Base-by-base conservation (phyloP, 352 stramenopile genomes). In the Phytophthora cryptogea region DNA sequence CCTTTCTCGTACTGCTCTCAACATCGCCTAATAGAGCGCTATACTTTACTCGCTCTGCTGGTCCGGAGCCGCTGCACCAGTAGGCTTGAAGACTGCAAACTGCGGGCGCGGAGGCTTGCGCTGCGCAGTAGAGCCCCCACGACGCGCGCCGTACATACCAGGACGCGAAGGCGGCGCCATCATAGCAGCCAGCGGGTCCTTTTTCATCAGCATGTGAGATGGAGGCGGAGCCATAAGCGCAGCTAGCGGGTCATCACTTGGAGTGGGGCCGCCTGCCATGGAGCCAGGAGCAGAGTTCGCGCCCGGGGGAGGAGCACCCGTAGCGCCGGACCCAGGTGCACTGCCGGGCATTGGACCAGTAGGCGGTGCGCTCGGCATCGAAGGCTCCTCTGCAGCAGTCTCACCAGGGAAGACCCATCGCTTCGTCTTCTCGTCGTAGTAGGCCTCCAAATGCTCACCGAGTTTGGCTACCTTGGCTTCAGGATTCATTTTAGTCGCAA, bases 341-440 rank as follows among this genome's bases (percentile, higher is more conserved):
- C 76, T 92, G 39, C 72, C 74, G 30, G 80, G 76, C 35, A 87
- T 41, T 13, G 83, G 81, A 5, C 81, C 85, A 8, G 56, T 94
- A 1, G 87, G 88, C 8, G 88, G 88, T 0, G 86, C 83, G 13
- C 78, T 90, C 9, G 85, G 86, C 54, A 81, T 85, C 10, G 66
- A 27, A 4, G 72, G 60, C 55, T 93, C 84, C 17, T 92, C 86
- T 1, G 70, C 44, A n/a, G 77, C 69, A 1, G 72, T 76, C 70
- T 94, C 88, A 20, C 81, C 88, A 37, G 88, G 88, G 63, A 96
- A 95, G 5, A 96, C 74, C 88, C 88, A 96, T n/a, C 86, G 76
- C 65, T 96, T 92, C 39, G 81, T 77, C 28, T 90, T 68, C 55
- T 96, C 70, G 57, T 91, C 83, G 44, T 77, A 96, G 54, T 93